These are phyloP conservation scores for Fistulinella prunicolor DNA, from an alignment of 768 basidiomycete species.

Conservation along the genomic window DNA sequence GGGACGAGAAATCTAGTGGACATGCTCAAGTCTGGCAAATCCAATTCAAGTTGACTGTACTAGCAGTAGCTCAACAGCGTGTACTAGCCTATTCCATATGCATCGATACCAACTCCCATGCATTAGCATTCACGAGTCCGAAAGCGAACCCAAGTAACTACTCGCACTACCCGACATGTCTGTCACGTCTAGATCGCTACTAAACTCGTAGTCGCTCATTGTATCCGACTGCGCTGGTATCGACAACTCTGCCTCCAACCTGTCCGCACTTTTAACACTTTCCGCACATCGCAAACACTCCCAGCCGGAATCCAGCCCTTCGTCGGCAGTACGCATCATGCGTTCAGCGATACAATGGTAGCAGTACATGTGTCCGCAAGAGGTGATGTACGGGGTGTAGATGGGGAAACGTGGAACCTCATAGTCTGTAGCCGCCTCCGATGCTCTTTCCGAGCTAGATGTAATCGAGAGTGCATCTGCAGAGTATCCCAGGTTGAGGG, in stretches of 20 bases:
- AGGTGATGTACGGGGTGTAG: slow-evolving; percentile 77
- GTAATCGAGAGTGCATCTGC: slow-evolving; percentile 43
- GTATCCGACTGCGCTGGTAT: slow-evolving; percentile 25
- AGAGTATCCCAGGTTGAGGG: slow-evolving; percentile 53
- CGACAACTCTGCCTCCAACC: slow-evolving; percentile 39
- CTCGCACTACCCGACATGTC: slow-evolving; percentile 53
- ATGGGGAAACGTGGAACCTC: slow-evolving; percentile 62
- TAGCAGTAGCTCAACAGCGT: no score
- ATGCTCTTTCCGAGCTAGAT: slow-evolving; percentile 16
- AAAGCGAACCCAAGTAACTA: slow-evolving; percentile 37
- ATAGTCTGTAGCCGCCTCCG: slow-evolving; percentile 18
- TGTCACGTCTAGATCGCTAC: slow-evolving; percentile 43
- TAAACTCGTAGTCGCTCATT: slow-evolving; percentile 59
- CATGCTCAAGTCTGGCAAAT: no score
- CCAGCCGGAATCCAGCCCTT: slow-evolving; percentile 59
- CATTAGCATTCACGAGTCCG: slow-evolving; percentile 18
- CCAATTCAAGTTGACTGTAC: no score
- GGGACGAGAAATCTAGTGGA: no score
- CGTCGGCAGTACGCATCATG: slow-evolving; percentile 70
- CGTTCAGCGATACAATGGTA: slow-evolving; percentile 89
- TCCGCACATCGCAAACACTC: slow-evolving; percentile 80
- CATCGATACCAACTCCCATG: no score
- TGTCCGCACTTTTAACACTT: slow-evolving; percentile 59
- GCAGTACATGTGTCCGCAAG: slow-evolving; percentile 86
- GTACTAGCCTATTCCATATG: no score